Percentiles rank a stretch among this genome's conserved stretches.
phyloP scores from a whole-genome alignment of 345 rosid genomes.

The Populus nigra region DNA sequence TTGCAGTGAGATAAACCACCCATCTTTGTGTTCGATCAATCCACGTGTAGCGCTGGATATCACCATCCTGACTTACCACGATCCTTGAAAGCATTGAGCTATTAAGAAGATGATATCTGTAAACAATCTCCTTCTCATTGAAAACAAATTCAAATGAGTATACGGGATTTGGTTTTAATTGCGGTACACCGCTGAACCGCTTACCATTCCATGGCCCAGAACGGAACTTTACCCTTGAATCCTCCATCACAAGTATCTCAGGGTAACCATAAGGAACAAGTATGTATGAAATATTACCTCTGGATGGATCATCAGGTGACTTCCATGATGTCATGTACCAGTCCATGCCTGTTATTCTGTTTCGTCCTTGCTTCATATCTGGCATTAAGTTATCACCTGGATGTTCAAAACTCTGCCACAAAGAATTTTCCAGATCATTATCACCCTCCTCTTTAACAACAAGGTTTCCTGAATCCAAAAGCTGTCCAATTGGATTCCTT shows the following conservation, averaged over 20 bases:
- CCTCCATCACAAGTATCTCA: constrained; percentile 16
- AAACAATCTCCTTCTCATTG: neutral
- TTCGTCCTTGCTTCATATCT: neutral
- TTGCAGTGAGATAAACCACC: neutral
- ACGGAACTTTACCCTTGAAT: constrained; percentile 13
- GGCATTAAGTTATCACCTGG: neutral
- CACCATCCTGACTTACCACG: neutral
- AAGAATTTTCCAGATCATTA: neutral
- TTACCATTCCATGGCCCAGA: constrained; percentile 40
- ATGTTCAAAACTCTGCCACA: constrained; percentile 3
- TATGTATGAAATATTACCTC: constrained; percentile 21
- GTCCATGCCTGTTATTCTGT: neutral
- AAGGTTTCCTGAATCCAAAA: neutral
- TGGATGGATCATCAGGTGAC: constrained; percentile 33
- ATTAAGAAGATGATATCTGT: neutral
- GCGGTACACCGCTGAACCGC: constrained; percentile 18
- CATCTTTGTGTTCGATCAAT: neutral
- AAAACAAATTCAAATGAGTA: constrained; percentile 1
- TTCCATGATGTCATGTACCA: constrained; percentile 39
- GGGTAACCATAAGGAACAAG: constrained; percentile 29
- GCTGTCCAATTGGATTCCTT: neutral
- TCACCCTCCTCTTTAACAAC: neutral
- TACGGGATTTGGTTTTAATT: neutral
- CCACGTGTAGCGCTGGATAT: neutral
- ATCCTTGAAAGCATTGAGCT: neutral